phyloP scores from a whole-genome alignment of 75 land plant genomes.

The Chamaecyparis obtusa region DNA sequence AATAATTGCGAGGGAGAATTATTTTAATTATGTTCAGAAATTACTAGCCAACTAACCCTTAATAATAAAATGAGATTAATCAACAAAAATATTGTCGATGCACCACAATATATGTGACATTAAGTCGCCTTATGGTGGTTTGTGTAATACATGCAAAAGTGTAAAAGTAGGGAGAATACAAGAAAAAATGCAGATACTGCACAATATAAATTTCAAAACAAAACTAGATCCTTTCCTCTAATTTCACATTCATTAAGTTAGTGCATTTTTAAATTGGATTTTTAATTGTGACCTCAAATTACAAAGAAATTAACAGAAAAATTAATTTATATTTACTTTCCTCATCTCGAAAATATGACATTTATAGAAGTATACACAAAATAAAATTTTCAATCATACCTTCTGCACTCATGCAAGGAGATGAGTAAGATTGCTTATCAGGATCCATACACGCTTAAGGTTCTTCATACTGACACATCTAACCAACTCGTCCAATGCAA shows the following conservation, averaged over 20 bases:
- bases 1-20: too few relatives aligned
- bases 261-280: neutral
- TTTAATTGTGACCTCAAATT: neutral
- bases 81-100: too few relatives aligned
- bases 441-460: slow-evolving; percentile 83
- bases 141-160: too few relatives aligned
- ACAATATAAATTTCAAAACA: too few relatives aligned
- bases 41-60: too few relatives aligned
- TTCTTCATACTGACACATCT: slow-evolving; percentile 83
- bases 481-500: slow-evolving; percentile 81
- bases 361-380: neutral
- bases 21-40: too few relatives aligned
- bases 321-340: too few relatives aligned
- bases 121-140: too few relatives aligned
- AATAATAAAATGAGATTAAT: too few relatives aligned
- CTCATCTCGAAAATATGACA: too few relatives aligned
- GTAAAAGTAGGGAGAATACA: neutral
- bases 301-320: too few relatives aligned
- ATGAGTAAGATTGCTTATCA: slow-evolving; percentile 85
- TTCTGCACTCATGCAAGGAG: slow-evolving; percentile 85
- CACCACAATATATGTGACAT: too few relatives aligned
- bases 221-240: neutral
- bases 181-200: neutral
- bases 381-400: slow-evolving; percentile 29
- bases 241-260: neutral